Percentiles rank a stretch among this genome's conserved stretches.
phyloP scores from a whole-genome alignment of 1,139 yeast genomes.

The Yamadazyma friedrichii region DNA sequence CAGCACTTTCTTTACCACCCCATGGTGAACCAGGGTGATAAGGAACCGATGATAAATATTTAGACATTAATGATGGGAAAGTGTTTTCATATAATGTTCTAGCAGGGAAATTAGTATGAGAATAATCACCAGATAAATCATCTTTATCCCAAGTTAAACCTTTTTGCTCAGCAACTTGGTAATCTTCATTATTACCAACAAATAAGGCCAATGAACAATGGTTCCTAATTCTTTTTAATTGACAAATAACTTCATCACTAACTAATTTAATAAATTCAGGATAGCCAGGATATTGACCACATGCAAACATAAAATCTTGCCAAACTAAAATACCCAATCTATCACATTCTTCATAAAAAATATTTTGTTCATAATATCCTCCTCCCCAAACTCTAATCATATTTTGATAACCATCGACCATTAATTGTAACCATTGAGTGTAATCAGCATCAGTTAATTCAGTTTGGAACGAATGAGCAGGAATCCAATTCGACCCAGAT shows the following conservation, averaged over 20 bases:
- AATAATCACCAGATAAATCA: slow-evolving; percentile 27
- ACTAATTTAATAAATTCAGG: slow-evolving; percentile 28
- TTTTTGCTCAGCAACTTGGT: slow-evolving; percentile 37
- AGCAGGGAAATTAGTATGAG: slow-evolving; percentile 37
- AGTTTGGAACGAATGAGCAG: slow-evolving; percentile 39
- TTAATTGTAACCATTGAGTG: slow-evolving; percentile 29
- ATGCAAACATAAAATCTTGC: slow-evolving; percentile 55
- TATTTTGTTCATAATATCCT: slow-evolving; percentile 41
- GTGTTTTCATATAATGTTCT: slow-evolving; percentile 35
- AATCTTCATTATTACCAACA: slow-evolving; percentile 49
- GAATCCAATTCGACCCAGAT: slow-evolving; percentile 49
- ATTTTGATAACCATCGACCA: slow-evolving; percentile 38
- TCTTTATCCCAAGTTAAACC: slow-evolving; percentile 28
- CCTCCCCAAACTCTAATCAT: slow-evolving; percentile 52
- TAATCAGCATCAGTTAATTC: slow-evolving; percentile 30
- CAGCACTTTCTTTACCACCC: slow-evolving; percentile 31
- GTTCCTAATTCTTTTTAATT: slow-evolving; percentile 35
- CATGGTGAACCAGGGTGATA: slow-evolving; percentile 47
- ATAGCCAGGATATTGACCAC: slow-evolving; percentile 46
- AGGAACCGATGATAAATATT: slow-evolving; percentile 22
- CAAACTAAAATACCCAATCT: slow-evolving; percentile 41
- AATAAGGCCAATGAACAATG: slow-evolving; percentile 30
- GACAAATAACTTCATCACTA: slow-evolving; percentile 29
- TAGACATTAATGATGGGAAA: slow-evolving; percentile 27
- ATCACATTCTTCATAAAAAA: slow-evolving; percentile 43